phyloP scores from a whole-genome alignment of 148 eudicot genomes.

The Dysphania ambrosioides region DNA sequence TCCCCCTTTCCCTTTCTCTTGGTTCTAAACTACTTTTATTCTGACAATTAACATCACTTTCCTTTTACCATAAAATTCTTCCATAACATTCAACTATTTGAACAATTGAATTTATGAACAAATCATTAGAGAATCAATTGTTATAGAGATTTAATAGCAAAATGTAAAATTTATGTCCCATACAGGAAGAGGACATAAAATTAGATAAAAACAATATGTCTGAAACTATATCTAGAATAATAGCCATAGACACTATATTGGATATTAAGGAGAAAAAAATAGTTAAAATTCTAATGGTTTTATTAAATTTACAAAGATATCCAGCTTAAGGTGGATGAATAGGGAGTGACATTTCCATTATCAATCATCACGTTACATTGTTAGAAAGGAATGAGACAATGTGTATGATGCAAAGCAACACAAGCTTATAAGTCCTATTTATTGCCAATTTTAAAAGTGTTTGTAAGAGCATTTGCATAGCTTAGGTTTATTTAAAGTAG shows the following conservation, averaged over 20 bases:
- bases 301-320: not conserved
- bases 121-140: no score
- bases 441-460: no score
- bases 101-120: no score
- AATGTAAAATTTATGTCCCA: no score
- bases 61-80: no score
- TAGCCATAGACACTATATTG: not conserved
- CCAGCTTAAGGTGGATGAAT: not conserved
- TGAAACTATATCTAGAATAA: not conserved
- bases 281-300: not conserved
- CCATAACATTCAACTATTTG: no score
- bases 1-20: no score
- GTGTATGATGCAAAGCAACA: not conserved
- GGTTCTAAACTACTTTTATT: no score
- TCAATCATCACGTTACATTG: not conserved
- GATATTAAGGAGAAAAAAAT: not conserved
- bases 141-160: no score
- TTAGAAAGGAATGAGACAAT: not conserved
- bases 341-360: not conserved
- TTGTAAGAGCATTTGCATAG: no score
- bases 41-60: no score
- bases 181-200: not conserved
- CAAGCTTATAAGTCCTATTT: not conserved
- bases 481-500: no score
- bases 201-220: not conserved